Base-by-base conservation (phyloP, 805 yeast genomes). In the Sugiyamaella mastotermitis region DNA sequence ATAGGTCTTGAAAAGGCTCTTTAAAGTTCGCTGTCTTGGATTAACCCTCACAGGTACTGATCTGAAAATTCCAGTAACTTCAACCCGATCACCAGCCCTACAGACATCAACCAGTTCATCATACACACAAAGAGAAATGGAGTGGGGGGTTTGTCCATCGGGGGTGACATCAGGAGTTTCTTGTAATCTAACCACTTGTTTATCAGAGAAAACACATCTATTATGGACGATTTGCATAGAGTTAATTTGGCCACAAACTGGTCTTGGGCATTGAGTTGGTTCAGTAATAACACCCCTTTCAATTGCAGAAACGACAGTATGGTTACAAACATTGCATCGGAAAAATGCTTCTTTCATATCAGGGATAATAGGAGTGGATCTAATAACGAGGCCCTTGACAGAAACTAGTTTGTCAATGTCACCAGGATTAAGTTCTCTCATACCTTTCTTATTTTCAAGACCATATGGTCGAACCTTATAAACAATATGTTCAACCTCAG, bases 291-390 rank as follows among this genome's bases (percentile, higher is more conserved):
- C 78, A 33, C 98, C 98, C 48, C 97, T 71, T 60, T 90, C 97
- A 50, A 90, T 86, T 56, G 86, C 95, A 13, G 88, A 94, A 0
- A 83, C 83, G 31, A 81, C 74, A 0, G 96, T 83, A 61, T 92
- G 97, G 48, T 83, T 90, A 65, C 98, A 92, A 15, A 92, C 94
- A 43, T 78, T 82, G 65, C 98, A 92, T 63, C 80, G 83, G 74
- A 92, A 92, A 55, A 90, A 90, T 0, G 97, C 97, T 33, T 83
- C 86, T 57, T 87, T 88, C 98, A 92, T 92, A 59, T 92, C 98
- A 9, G 98, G 98, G 35, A 92, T 85, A 25, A 92, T 78, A 9
- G 97, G 77, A 5, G 96, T 85, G 5, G 95, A 71, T 52, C 98
- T 73, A 36, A 92, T 66, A 0, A 87, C 94, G 31, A 92, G 69